Evolutionary conservation across 2,329 filamentous ascomycete genomes (phyloP).

Genomic region (Stagonosporopsis rhizophila): DNA sequence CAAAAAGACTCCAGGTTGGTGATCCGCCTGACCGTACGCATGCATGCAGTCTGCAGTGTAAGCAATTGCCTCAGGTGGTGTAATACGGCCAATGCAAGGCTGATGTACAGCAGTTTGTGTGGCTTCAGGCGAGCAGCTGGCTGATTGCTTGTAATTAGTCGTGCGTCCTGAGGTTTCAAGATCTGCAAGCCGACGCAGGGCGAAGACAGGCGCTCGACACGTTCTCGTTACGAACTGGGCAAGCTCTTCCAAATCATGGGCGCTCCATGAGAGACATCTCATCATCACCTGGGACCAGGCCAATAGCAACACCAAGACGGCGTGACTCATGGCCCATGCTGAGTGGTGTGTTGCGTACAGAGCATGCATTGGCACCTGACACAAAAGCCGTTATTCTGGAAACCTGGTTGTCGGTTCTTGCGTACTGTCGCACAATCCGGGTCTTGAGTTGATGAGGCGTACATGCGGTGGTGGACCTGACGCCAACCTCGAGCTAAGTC

Average conservation of each 20-base stretch:
- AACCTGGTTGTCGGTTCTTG: constrained; percentile 45
- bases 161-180: constrained; percentile 33
- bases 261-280: constrained; percentile 11
- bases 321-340: constrained; percentile 13
- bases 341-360: constrained; percentile 25
- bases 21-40: constrained; percentile 4
- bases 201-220: neutral
- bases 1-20: neutral
- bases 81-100: constrained; percentile 24
- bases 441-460: constrained; percentile 32
- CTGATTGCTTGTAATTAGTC: constrained; percentile 15
- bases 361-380: constrained; percentile 42
- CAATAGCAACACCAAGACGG: constrained; percentile 14
- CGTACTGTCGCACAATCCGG: constrained; percentile 37
- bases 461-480: constrained; percentile 35
- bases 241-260: constrained; percentile 10
- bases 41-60: constrained; percentile 13
- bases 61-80: constrained; percentile 10
- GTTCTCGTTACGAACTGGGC: neutral
- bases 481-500: constrained; percentile 19
- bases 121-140: constrained; percentile 10
- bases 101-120: constrained; percentile 26
- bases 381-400: constrained; percentile 39
- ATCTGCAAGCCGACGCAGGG: constrained; percentile 29
- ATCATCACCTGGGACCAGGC: constrained; percentile 19